Percentiles rank a stretch among this genome's conserved stretches.
phyloP scores from a whole-genome alignment of 106 monocot species.

The Apostasia ramifera region DNA sequence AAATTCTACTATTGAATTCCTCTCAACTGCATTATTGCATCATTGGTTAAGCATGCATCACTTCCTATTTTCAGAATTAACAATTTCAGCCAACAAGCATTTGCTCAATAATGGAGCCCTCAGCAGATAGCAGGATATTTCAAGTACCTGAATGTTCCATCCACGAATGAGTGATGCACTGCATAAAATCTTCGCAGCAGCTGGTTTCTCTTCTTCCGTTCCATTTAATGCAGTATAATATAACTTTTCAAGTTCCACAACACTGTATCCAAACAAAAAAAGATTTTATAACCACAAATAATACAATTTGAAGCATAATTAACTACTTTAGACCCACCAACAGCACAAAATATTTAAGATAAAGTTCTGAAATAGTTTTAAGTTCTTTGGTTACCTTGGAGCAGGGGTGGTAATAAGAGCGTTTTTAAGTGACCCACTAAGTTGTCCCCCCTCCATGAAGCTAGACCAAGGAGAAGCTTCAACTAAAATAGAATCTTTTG shows the following conservation, averaged over 20 bases:
- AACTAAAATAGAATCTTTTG: slow-evolving; percentile 34
- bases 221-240: slow-evolving; percentile 73
- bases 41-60: no score
- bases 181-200: slow-evolving; percentile 84
- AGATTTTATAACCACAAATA: neutral
- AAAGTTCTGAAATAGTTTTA: neutral
- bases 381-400: slow-evolving; percentile 49
- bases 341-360: neutral
- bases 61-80: no score
- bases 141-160: slow-evolving; percentile 90
- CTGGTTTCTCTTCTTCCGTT: slow-evolving; percentile 68
- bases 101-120: no score
- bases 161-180: slow-evolving; percentile 76
- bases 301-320: no score
- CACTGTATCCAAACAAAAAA: slow-evolving; percentile 29
- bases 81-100: no score
- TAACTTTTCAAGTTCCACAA: slow-evolving; percentile 69
- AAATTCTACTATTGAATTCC: no score
- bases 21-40: no score
- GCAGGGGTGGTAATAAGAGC: slow-evolving; percentile 75
- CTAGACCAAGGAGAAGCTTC: slow-evolving; percentile 66
- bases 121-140: neutral
- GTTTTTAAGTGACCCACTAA: slow-evolving; percentile 51
- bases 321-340: no score
- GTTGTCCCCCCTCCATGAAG: slow-evolving; percentile 76